A percentile compares a stretch with the other conserved stretches of the same genome.
Conservation (phyloP, 2,329 filamentous ascomycete genomes). For the Ilyonectria robusta region DNA sequence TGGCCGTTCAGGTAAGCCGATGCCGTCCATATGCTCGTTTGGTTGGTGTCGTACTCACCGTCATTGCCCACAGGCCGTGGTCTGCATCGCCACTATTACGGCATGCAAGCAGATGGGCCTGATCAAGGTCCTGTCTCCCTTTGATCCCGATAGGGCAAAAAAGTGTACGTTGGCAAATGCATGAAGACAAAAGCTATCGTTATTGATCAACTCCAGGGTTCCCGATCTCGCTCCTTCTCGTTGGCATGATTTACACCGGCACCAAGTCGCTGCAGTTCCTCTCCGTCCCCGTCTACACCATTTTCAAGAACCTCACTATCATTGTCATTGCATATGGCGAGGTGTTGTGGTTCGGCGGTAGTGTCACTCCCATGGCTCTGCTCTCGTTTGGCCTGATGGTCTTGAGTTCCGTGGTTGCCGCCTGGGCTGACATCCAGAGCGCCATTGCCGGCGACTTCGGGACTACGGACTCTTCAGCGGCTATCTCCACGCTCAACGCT, state of each 20-base stretch:
- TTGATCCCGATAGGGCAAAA: slow-evolving; percentile 89
- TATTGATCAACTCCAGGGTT: slow-evolving; percentile 77
- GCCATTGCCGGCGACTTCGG: slow-evolving; percentile 76
- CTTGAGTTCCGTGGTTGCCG: slow-evolving; percentile 91
- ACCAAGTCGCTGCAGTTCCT: slow-evolving; percentile 97
- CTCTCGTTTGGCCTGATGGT: slow-evolving; percentile 98
- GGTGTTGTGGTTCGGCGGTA: slow-evolving; percentile 97
- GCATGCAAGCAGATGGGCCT: slow-evolving; percentile 84
- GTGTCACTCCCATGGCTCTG: slow-evolving; percentile 87
- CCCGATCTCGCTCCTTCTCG: slow-evolving; percentile 93
- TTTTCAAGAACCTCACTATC: slow-evolving; percentile 99
- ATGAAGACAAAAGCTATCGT: background rate
- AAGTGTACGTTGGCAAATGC: slow-evolving; percentile 76
- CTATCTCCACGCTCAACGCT: slow-evolving; percentile 90
- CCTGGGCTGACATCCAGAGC: slow-evolving; percentile 96
- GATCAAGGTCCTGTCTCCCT: slow-evolving; percentile 85
- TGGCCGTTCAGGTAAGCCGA: slow-evolving; percentile 85
- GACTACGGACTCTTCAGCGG: slow-evolving; percentile 74
- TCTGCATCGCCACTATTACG: slow-evolving; percentile 89
- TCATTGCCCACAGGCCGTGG: slow-evolving; percentile 75
- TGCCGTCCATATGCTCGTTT: background rate
- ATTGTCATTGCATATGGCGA: slow-evolving; percentile 99
- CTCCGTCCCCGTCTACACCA: slow-evolving; percentile 98
- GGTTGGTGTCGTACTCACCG: slow-evolving; percentile 16
- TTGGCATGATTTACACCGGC: slow-evolving; percentile 99